phyloP scores from a whole-genome alignment of 345 rosid genomes.

The Rhizophora mangle region DNA sequence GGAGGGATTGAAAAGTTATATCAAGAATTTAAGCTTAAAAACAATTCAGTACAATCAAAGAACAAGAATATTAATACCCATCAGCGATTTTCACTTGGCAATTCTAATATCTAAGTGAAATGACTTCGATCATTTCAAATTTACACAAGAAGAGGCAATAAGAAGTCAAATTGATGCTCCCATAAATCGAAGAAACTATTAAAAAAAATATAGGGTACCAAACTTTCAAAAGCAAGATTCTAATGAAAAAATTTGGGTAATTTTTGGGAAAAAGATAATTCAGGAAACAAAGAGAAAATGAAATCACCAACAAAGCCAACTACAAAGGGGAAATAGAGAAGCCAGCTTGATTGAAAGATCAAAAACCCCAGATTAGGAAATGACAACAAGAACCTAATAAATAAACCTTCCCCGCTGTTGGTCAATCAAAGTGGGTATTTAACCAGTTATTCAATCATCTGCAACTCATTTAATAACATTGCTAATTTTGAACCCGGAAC shows the following conservation, averaged over 20 bases:
- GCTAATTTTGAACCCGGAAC: not conserved
- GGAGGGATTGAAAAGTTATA: not conserved
- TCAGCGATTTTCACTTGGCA: too few species aligned
- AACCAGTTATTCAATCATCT: not conserved
- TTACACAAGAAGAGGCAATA: not conserved
- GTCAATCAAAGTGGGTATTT: constrained; percentile 1
- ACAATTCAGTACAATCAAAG: not conserved
- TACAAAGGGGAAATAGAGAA: not conserved
- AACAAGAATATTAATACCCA: not conserved
- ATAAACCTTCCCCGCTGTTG: not conserved
- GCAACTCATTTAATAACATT: not conserved
- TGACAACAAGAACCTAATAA: not conserved
- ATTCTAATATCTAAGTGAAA: not conserved
- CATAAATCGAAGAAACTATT: not conserved
- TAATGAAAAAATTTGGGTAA: not conserved
- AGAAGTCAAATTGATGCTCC: not conserved
- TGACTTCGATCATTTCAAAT: not conserved
- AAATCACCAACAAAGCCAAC: not conserved
- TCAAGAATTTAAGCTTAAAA: not conserved
- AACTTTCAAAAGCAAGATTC: not conserved
- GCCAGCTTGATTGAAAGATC: too few species aligned
- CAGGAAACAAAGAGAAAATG: not conserved
- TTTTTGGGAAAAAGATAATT: too few species aligned
- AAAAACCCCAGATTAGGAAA: not conserved
- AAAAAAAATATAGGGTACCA: not conserved